A percentile compares a stretch with the other conserved stretches of the same genome.
Evolutionary conservation across 2,329 filamentous ascomycete genomes (phyloP).

Genomic region (Cercospora zeae-maydis): DNA sequence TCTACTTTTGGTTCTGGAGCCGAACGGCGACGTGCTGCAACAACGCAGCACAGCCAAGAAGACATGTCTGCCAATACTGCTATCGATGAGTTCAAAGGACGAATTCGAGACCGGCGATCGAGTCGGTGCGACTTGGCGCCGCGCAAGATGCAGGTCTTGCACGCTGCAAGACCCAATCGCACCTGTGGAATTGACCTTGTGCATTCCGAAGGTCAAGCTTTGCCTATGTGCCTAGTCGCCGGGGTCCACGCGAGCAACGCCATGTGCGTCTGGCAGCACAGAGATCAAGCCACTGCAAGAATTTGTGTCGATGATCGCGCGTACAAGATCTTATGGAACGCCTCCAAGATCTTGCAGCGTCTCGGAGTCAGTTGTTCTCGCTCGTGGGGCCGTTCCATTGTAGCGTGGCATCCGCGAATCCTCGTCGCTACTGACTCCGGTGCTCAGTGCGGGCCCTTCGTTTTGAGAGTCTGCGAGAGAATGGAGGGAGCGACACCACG

Average conservation of each 20-base stretch:
- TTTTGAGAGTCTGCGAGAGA: not conserved
- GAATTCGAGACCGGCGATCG: not conserved
- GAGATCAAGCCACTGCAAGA: constrained; percentile 10
- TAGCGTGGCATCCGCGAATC: constrained; percentile 17
- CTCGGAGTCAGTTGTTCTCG: constrained; percentile 3
- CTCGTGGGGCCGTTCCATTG: constrained; percentile 13
- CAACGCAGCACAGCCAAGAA: not conserved
- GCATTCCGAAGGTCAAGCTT: not conserved
- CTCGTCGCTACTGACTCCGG: not conserved
- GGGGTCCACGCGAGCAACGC: constrained; percentile 12
- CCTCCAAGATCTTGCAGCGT: constrained; percentile 1
- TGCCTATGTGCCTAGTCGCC: constrained; percentile 6
- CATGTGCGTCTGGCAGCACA: constrained; percentile 6
- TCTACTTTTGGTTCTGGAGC: constrained; percentile 8
- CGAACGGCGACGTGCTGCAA: constrained; percentile 6
- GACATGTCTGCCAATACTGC: not conserved
- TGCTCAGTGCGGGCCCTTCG: not conserved
- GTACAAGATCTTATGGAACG: constrained; percentile 9
- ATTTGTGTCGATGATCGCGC: constrained; percentile 13
- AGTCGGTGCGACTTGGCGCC: not conserved
- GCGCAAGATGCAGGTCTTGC: constrained; percentile 7
- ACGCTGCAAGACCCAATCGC: not conserved
- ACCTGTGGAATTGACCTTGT: constrained; percentile 3
- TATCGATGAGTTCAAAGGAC: not conserved
- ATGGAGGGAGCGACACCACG: constrained; percentile 12